These are phyloP conservation scores for Aspergillus sclerotioniger DNA, from an alignment of 495 filamentous ascomycete genomes.

Conservation along the genomic window DNA sequence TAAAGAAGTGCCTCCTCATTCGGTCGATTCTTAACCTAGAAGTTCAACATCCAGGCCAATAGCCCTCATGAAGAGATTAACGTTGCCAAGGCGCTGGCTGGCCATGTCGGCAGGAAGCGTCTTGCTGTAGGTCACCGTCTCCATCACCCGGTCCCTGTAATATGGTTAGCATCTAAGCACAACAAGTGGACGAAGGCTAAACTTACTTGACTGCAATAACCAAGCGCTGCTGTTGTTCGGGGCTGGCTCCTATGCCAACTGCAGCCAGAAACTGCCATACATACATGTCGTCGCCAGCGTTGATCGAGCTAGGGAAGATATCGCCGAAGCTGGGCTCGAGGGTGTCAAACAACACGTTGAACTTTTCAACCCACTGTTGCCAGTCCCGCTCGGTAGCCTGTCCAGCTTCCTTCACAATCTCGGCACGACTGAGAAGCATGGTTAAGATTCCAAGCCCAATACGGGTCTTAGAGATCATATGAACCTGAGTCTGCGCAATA, in stretches of 20 bases:
- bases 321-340: slow-evolving; percentile 77
- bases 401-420: slow-evolving; percentile 81
- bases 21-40: slow-evolving; percentile 56
- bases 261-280: slow-evolving; percentile 98
- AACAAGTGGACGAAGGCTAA: background rate
- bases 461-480: slow-evolving; percentile 72
- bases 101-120: slow-evolving; percentile 83
- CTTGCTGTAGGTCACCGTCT: slow-evolving; percentile 83
- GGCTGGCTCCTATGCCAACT: slow-evolving; percentile 85
- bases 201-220: slow-evolving; percentile 90
- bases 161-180: slow-evolving; percentile 17
- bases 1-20: background rate
- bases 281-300: slow-evolving; percentile 82
- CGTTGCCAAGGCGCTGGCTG: slow-evolving; percentile 76
- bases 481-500: slow-evolving; percentile 75
- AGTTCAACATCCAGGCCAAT: slow-evolving; percentile 97
- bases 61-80: slow-evolving; percentile 97
- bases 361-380: slow-evolving; percentile 78
- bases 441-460: slow-evolving; percentile 87
- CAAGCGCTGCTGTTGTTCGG: slow-evolving; percentile 88
- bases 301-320: slow-evolving; percentile 83
- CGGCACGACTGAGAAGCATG: slow-evolving; percentile 91
- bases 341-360: slow-evolving; percentile 81
- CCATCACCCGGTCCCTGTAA: slow-evolving; percentile 86
- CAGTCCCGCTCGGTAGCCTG: slow-evolving; percentile 68